These are phyloP conservation scores for Liriodendron chinense DNA, from an alignment of 164 flowering plant species.

Conservation along the genomic window DNA sequence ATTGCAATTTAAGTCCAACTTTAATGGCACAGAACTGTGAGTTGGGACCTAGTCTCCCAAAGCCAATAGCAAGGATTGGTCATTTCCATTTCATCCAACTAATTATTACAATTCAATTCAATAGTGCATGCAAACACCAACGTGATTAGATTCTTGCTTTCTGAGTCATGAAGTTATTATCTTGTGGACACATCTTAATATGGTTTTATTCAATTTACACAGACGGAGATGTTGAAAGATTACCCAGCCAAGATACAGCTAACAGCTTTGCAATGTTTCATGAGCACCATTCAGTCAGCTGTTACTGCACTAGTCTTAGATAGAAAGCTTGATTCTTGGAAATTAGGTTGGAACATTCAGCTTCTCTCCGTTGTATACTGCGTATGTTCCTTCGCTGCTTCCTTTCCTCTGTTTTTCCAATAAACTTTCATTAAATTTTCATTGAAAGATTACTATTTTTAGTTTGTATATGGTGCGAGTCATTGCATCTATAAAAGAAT, in stretches of 20 bases:
- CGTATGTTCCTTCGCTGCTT: no score
- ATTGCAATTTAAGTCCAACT: no score
- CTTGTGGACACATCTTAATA: background rate
- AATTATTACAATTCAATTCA: background rate
- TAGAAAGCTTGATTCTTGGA: no score
- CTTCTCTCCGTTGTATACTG: background rate
- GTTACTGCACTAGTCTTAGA: no score
- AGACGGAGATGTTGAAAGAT: conserved; percentile 19
- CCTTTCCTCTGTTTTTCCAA: no score
- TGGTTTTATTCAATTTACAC: background rate
- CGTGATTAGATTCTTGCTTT: background rate
- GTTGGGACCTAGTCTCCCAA: no score
- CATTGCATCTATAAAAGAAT: no score
- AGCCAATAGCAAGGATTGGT: background rate
- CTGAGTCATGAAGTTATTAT: background rate
- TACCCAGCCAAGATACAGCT: conserved; percentile 28
- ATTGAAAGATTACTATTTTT: no score
- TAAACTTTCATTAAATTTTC: no score
- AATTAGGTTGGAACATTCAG: no score
- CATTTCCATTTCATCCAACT: background rate
- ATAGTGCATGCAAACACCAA: background rate
- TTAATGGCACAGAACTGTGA: no score
- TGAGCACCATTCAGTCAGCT: background rate
- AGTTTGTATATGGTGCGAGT: no score
- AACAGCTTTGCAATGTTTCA: conserved; percentile 24